Percentiles rank a stretch among this genome's conserved stretches.
Conservation (phyloP, 177 flowering plant species). For the Tripterygium wilfordii region DNA sequence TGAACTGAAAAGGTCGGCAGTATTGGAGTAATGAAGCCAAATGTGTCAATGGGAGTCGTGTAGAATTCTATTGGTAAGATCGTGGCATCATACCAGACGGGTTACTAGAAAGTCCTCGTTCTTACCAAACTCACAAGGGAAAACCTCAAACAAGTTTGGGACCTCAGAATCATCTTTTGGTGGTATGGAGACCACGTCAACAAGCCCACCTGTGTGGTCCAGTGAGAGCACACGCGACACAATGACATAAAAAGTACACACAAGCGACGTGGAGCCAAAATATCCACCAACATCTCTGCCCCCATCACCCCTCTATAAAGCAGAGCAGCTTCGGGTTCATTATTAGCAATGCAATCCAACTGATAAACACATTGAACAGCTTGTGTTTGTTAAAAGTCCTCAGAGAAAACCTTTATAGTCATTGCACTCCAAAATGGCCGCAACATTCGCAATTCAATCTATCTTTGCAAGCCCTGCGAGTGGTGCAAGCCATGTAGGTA, state of each 20-base stretch:
- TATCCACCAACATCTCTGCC: slow-evolving; percentile 10
- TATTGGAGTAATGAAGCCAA: too few species aligned
- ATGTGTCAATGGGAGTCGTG: slow-evolving; percentile 2
- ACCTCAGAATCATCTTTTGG: not conserved
- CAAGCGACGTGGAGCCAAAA: slow-evolving; percentile 15
- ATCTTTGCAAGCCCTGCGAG: slow-evolving; percentile 14
- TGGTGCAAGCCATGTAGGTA: not conserved
- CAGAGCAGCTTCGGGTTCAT: not conserved
- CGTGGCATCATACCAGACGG: not conserved
- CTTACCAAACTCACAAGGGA: not conserved
- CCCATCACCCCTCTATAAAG: not conserved
- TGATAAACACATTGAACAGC: too few species aligned
- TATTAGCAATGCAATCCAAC: too few species aligned
- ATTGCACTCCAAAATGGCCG: slow-evolving; percentile 29
- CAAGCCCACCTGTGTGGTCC: slow-evolving; percentile 11
- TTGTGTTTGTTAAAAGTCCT: too few species aligned
- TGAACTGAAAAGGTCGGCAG: too few species aligned
- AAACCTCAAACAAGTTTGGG: slow-evolving; percentile 1
- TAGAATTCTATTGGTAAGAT: not conserved
- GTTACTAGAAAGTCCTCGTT: slow-evolving; percentile 3
- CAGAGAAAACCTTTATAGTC: too few species aligned
- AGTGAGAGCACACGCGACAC: slow-evolving; percentile 15
- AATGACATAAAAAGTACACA: not conserved
- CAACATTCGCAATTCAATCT: slow-evolving; percentile 19
- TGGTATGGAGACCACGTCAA: slow-evolving; percentile 10